These are phyloP conservation scores for Termitomyces sp. DNA, from an alignment of 768 basidiomycete species.

Conservation along the genomic window DNA sequence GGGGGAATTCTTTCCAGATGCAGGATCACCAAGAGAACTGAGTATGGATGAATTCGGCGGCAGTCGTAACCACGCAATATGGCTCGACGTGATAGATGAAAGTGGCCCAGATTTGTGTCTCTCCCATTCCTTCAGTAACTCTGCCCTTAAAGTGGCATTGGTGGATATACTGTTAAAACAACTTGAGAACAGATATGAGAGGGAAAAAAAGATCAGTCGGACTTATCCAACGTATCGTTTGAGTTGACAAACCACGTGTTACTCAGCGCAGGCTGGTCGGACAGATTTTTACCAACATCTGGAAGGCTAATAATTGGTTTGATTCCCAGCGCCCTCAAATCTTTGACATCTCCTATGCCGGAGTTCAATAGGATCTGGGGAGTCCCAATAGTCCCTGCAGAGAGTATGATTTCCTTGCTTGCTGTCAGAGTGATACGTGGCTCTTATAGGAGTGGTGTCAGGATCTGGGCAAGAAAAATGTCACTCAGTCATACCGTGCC, in stretches of 20 bases:
- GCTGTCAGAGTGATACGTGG: constrained; percentile 10
- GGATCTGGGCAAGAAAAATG: neutral
- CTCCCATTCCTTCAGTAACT: constrained; percentile 19
- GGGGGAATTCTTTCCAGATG: constrained; percentile 19
- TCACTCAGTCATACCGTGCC: neutral
- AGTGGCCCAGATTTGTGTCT: constrained; percentile 18
- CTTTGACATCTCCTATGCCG: constrained; percentile 27
- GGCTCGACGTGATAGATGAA: constrained; percentile 13
- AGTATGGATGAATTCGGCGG: constrained; percentile 14
- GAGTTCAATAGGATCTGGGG: constrained; percentile 30
- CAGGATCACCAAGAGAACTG: constrained; percentile 19
- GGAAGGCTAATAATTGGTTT: constrained; percentile 20
- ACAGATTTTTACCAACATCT: constrained; percentile 25
- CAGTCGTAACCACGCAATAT: constrained; percentile 21
- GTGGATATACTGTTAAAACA: neutral
- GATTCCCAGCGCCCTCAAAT: constrained; percentile 21
- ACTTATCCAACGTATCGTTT: constrained; percentile 19
- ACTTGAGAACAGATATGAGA: neutral
- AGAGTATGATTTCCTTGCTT: constrained; percentile 7
- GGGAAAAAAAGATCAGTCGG: neutral
- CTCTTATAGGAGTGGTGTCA: neutral
- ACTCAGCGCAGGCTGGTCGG: constrained; percentile 22
- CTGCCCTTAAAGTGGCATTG: constrained; percentile 10
- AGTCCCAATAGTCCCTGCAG: constrained; percentile 30
- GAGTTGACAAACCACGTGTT: constrained; percentile 24